phyloP scores from a whole-genome alignment of 495 filamentous ascomycete genomes.

The Emericellopsis terricola region DNA sequence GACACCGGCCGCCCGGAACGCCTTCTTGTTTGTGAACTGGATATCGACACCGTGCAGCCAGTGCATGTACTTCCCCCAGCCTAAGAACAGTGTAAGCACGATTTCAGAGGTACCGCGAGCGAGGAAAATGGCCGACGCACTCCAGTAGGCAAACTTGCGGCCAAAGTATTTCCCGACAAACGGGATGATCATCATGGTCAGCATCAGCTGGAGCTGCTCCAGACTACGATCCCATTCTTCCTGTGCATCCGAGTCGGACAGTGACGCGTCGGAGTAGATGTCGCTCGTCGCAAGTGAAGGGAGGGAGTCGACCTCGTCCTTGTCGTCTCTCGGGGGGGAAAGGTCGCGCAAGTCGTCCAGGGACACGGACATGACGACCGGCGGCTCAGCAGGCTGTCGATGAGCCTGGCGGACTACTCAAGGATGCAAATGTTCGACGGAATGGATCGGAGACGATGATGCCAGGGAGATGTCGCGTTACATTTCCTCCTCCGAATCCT shows the following conservation, averaged over 20 bases:
- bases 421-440: constrained; percentile 2
- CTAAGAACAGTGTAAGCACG: constrained; percentile 11
- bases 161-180: constrained; percentile 89
- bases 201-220: constrained; percentile 77
- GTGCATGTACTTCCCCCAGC: constrained; percentile 40
- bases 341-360: constrained; percentile 21
- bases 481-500: too few relatives aligned
- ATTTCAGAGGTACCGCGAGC: not conserved
- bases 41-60: constrained; percentile 38
- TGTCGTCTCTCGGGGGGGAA: constrained; percentile 17
- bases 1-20: constrained; percentile 50
- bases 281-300: constrained; percentile 50
- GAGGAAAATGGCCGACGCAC: constrained; percentile 21
- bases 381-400: too few relatives aligned
- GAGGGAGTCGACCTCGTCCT: constrained; percentile 62
- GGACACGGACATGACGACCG: constrained; percentile 20
- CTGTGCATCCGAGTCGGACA: constrained; percentile 63
- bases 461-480: too few relatives aligned
- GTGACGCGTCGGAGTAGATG: constrained; percentile 37
- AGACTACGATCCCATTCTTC: constrained; percentile 84
- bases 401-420: too few relatives aligned
- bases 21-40: constrained; percentile 26
- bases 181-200: constrained; percentile 87
- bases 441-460: too few relatives aligned
- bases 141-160: constrained; percentile 88